Evolutionary conservation across 768 basidiomycete genomes (phyloP).

Genomic region (Psilocybe cubensis): DNA sequence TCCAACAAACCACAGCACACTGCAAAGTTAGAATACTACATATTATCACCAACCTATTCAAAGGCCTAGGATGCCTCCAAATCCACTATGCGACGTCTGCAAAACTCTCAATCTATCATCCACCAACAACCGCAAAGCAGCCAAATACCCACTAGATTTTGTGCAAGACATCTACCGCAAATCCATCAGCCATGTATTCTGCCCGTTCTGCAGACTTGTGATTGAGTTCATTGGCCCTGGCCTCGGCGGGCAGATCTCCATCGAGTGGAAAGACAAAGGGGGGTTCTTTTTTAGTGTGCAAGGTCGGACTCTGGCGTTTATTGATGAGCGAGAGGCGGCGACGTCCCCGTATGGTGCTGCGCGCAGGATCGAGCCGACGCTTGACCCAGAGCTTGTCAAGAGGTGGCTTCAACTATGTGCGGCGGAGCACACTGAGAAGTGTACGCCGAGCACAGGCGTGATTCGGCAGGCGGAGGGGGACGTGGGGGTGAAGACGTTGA

Average conservation of each 20-base stretch:
- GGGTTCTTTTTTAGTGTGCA: not conserved
- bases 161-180: not conserved
- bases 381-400: not conserved
- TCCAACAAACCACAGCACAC: too few species aligned
- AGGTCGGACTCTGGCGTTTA: not conserved
- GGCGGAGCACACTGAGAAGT: not conserved
- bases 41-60: not conserved
- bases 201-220: conserved; percentile 3
- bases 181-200: not conserved
- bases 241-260: not conserved
- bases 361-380: not conserved
- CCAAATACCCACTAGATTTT: not conserved
- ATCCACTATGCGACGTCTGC: conserved; percentile 2
- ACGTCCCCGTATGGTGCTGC: not conserved
- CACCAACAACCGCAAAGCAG: not conserved
- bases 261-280: not conserved
- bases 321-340: conserved; percentile 3
- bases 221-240: not conserved
- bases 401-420: conserved; percentile 6
- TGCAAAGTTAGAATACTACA: too few species aligned
- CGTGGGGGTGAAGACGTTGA: not conserved
- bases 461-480: not conserved
- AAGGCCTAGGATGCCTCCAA: not conserved
- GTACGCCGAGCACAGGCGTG: not conserved
- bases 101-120: not conserved